Conservation (phyloP, 208 protist species). For the Tritrichomonas foetus region DNA sequence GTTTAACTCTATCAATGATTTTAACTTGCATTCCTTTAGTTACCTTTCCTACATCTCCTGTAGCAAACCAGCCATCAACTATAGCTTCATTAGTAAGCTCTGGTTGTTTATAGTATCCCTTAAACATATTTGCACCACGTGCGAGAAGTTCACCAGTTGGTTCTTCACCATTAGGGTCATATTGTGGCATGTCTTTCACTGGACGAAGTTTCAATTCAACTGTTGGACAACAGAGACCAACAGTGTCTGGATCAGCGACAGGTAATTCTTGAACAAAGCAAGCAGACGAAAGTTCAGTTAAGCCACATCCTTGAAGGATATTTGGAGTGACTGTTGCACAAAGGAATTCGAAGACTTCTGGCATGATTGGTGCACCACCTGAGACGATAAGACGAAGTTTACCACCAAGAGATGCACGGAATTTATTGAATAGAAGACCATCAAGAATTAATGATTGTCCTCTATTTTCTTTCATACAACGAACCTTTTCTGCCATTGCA, state of each 20-base stretch:
- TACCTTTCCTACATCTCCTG: neutral
- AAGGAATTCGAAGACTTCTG: neutral
- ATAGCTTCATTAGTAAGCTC: slow-evolving; percentile 1
- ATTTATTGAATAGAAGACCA: neutral
- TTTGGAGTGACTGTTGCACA: neutral
- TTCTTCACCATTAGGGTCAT: neutral
- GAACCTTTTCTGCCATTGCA: neutral
- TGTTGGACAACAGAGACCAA: neutral
- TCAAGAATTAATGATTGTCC: neutral
- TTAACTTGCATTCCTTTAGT: neutral
- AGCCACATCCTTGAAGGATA: slow-evolving; percentile 26
- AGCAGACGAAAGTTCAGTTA: neutral
- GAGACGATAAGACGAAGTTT: neutral
- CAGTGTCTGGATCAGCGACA: slow-evolving; percentile 38
- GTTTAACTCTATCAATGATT: slow-evolving; percentile 28
- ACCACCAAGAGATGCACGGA: neutral
- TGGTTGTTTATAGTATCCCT: slow-evolving; percentile 39
- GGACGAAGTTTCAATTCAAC: neutral
- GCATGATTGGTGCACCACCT: slow-evolving; percentile 17
- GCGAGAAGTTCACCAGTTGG: slow-evolving; percentile 26
- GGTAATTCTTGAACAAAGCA: slow-evolving; percentile 30
- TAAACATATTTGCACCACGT: neutral
- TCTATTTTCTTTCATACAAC: neutral
- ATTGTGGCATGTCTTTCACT: neutral
- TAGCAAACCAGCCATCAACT: slow-evolving; percentile 33